A percentile compares a stretch with the other conserved stretches of the same genome.
phyloP scores from a whole-genome alignment of 371 early-diverging fungal species.

The Mortierella sp. region DNA sequence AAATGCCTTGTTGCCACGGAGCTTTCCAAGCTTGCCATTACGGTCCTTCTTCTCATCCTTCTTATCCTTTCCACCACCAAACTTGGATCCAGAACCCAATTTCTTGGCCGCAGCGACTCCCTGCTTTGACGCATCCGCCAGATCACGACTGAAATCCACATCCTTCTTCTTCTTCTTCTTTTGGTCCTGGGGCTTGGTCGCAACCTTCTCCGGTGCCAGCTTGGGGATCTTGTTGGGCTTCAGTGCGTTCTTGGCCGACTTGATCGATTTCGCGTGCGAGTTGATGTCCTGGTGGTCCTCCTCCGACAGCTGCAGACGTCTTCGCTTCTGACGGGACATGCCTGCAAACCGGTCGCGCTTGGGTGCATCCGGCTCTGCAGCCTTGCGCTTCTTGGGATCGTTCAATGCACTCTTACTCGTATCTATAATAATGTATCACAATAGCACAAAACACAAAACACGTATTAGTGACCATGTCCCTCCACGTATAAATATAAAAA shows the following conservation, averaged over 20 bases:
- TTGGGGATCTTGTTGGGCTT: constrained; percentile 60
- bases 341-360: constrained; percentile 77
- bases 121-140: constrained; percentile 49
- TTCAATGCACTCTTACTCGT: constrained; percentile 58
- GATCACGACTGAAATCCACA: constrained; percentile 59
- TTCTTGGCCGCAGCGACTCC: constrained; percentile 46
- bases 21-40: constrained; percentile 45
- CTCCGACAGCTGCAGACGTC: constrained; percentile 69
- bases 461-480: neutral
- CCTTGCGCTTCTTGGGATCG: constrained; percentile 59
- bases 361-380: constrained; percentile 55
- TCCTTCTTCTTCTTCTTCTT: constrained; percentile 58
- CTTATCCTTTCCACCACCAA: constrained; percentile 30
- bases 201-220: constrained; percentile 35
- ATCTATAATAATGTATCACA: constrained; percentile 17
- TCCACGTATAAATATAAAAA: neutral
- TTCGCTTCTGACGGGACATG: constrained; percentile 75
- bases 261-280: constrained; percentile 61
- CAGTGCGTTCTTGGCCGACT: constrained; percentile 70
- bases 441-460: neutral
- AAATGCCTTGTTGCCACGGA: constrained; percentile 56
- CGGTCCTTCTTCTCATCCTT: constrained; percentile 51
- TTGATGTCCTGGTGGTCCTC: constrained; percentile 71
- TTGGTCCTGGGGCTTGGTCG: constrained; percentile 44
- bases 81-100: constrained; percentile 39